Conservation (phyloP, 2,329 filamentous ascomycete species). For the Colletotrichum paranaense region DNA sequence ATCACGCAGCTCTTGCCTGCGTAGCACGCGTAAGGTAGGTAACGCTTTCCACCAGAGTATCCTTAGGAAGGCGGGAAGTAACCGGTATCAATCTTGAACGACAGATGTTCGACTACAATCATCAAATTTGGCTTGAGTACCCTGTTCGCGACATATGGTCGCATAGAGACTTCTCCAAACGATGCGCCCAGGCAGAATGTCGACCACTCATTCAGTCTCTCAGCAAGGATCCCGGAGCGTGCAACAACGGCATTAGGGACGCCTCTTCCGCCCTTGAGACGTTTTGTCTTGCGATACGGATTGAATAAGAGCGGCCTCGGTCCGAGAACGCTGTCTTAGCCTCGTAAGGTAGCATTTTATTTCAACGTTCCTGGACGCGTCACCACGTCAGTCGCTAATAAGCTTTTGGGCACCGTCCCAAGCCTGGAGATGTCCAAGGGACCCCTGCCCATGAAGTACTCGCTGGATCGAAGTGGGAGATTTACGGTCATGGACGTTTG, state of each 20-base stretch:
- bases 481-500: background rate
- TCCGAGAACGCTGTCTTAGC: background rate
- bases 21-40: too few species aligned
- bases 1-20: background rate
- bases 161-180: background rate
- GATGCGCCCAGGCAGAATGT: background rate
- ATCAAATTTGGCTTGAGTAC: too few species aligned
- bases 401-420: conserved; percentile 2
- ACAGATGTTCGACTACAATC: too few species aligned
- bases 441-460: background rate
- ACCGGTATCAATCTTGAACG: too few species aligned
- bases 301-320: background rate
- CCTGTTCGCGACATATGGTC: background rate
- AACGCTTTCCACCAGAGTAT: background rate
- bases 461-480: background rate
- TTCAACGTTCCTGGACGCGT: background rate
- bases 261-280: background rate
- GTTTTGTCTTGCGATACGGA: background rate
- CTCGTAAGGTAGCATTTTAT: background rate
- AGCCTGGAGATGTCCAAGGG: background rate
- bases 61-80: too few species aligned
- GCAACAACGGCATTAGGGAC: background rate
- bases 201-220: background rate
- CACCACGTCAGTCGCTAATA: conserved; percentile 6
- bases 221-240: background rate